Percentiles rank a stretch among this genome's conserved stretches.
These are phyloP conservation scores for Pythium graminicola DNA, from an alignment of 352 stramenopile species.

Conservation along the genomic window DNA sequence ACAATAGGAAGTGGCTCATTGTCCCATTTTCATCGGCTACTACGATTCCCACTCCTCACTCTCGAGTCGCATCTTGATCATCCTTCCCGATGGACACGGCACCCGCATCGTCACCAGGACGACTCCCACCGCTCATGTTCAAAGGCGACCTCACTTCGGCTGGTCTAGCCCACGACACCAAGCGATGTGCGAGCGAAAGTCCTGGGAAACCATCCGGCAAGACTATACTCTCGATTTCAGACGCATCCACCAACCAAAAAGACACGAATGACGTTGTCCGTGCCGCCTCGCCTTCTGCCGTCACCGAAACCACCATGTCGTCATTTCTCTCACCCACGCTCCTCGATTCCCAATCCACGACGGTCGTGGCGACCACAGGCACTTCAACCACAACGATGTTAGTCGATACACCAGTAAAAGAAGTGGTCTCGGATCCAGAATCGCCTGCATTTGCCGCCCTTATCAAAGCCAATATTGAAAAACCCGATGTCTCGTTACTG, in stretches of 20 bases:
- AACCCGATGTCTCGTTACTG: constrained; percentile 42
- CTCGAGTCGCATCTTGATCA: too few relatives aligned
- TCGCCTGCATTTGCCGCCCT: constrained; percentile 38
- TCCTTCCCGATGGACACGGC: neutral
- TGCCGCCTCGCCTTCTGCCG: neutral
- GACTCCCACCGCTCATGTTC: constrained; percentile 8
- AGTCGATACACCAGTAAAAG: constrained; percentile 10
- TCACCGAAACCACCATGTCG: constrained; percentile 8
- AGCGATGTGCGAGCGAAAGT: neutral
- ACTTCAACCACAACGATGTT: neutral
- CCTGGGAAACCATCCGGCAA: constrained; percentile 1
- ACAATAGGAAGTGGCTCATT: too few relatives aligned
- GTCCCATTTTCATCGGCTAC: too few relatives aligned
- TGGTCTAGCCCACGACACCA: constrained; percentile 12
- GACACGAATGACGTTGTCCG: neutral
- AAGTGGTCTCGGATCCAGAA: constrained; percentile 28
- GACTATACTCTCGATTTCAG: constrained; percentile 9
- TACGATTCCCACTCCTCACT: too few relatives aligned
- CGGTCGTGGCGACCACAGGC: neutral
- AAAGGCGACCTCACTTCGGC: constrained; percentile 1
- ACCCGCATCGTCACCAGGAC: constrained; percentile 7
- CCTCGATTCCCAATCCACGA: neutral
- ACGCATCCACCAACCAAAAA: constrained; percentile 18
- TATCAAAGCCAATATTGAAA: constrained; percentile 35
- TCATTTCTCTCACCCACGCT: constrained; percentile 13